Evolutionary conservation across 2,329 filamentous ascomycete genomes (phyloP).

Genomic region (Teratosphaeria viscida): DNA sequence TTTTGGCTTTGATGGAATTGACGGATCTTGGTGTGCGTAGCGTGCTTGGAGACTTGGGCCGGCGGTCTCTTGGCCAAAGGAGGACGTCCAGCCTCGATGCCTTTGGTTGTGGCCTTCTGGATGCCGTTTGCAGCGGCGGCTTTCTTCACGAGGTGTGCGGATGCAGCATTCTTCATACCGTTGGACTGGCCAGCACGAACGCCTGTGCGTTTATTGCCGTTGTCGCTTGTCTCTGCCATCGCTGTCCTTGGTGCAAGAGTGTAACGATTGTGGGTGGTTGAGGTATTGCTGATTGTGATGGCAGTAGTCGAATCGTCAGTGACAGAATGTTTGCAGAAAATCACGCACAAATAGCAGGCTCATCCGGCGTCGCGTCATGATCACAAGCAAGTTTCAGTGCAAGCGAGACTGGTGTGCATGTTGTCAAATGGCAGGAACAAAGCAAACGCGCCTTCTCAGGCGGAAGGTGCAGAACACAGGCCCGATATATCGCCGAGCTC

Average conservation of each 20-base stretch:
- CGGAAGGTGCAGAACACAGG: neutral
- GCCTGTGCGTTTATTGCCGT: neutral
- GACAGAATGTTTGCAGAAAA: neutral
- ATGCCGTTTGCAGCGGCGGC: neutral
- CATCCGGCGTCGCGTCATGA: neutral
- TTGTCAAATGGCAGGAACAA: neutral
- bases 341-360: neutral
- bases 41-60: neutral
- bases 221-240: neutral
- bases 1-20: conserved; percentile 49
- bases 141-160: neutral
- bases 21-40: conserved; percentile 1
- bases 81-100: conserved; percentile 1
- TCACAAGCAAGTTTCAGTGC: neutral
- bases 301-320: neutral
- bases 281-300: neutral
- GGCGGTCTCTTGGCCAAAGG: neutral
- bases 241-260: neutral
- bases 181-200: neutral
- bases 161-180: neutral
- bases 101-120: neutral
- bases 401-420: neutral
- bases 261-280: neutral
- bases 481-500: neutral
- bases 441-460: neutral